These are phyloP conservation scores for Macroventuria anomochaeta DNA, from an alignment of 2,329 filamentous ascomycete species.

Conservation along the genomic window DNA sequence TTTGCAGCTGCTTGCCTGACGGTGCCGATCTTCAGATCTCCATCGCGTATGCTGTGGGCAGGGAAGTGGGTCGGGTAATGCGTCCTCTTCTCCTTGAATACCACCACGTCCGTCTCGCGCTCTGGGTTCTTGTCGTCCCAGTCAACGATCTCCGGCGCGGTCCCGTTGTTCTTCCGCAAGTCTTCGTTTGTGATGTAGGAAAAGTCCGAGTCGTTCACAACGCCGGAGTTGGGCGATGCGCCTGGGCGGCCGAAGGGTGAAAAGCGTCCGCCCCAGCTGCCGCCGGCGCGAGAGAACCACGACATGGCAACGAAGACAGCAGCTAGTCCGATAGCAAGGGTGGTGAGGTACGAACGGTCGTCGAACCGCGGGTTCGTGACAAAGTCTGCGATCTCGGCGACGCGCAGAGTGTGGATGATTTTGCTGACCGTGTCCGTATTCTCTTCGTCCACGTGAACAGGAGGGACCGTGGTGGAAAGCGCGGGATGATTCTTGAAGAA, in stretches of 20 bases:
- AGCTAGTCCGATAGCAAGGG: slow-evolving; percentile 46
- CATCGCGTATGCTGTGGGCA: slow-evolving; percentile 76
- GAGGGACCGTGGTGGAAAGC: slow-evolving; percentile 32
- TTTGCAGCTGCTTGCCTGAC: slow-evolving; percentile 71
- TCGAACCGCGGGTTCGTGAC: slow-evolving; percentile 41
- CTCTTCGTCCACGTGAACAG: slow-evolving; percentile 17
- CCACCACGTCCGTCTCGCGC: slow-evolving; percentile 71
- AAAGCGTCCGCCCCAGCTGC: slow-evolving; percentile 54
- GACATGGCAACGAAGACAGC: slow-evolving; percentile 53
- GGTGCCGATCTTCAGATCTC: slow-evolving; percentile 70
- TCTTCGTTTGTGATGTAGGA: slow-evolving; percentile 84
- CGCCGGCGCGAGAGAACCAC: slow-evolving; percentile 56
- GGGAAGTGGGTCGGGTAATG: slow-evolving; percentile 76
- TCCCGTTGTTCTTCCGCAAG: slow-evolving; percentile 56
- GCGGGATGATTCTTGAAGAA: slow-evolving; percentile 44
- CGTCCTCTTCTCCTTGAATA: slow-evolving; percentile 71
- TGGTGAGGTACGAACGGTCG: slow-evolving; percentile 43
- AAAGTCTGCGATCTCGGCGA: slow-evolving; percentile 34
- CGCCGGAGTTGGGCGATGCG: slow-evolving; percentile 51
- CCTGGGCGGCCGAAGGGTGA: slow-evolving; percentile 56
- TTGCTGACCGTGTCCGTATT: slow-evolving; percentile 32
- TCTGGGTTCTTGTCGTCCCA: slow-evolving; percentile 50
- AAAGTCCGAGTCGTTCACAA: slow-evolving; percentile 78
- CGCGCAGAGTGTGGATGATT: slow-evolving; percentile 27
- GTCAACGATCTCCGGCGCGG: slow-evolving; percentile 49